Percentiles rank a stretch among this genome's conserved stretches.
phyloP scores from a whole-genome alignment of 352 stramenopile species.

The Saprolegnia parasitica region DNA sequence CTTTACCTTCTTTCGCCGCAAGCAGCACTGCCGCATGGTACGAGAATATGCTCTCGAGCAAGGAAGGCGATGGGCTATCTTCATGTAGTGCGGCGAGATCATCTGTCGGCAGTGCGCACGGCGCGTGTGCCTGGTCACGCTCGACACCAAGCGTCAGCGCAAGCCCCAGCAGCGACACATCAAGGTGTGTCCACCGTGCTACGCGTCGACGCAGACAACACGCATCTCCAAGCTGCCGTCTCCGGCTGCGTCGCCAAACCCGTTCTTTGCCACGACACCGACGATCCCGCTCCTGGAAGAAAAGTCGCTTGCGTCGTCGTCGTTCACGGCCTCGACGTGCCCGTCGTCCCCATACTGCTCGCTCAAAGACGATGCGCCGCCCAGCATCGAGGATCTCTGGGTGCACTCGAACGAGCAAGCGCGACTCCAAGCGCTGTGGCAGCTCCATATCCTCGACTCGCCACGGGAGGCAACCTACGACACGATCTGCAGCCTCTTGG shows the following conservation, averaged over 20 bases:
- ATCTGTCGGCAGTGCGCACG: constrained; percentile 1
- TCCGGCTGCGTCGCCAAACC: neutral
- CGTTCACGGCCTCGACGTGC: neutral
- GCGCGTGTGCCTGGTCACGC: neutral
- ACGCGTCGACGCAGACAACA: neutral
- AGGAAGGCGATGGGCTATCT: neutral
- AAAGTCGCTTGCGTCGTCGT: neutral
- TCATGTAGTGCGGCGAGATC: neutral
- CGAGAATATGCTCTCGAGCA: neutral
- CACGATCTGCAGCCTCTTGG: neutral
- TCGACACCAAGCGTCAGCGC: neutral
- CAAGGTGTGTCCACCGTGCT: constrained; percentile 1
- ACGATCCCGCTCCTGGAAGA: constrained; percentile 3
- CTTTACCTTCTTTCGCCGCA: constrained; percentile 9
- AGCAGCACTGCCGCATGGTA: constrained; percentile 5
- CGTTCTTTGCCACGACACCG: neutral
- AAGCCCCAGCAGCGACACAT: neutral
- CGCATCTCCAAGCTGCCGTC: neutral
- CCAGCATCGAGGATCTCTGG: neutral
- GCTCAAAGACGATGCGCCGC: too few relatives aligned
- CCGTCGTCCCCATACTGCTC: neutral
- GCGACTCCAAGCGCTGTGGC: neutral
- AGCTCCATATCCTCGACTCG: constrained; percentile 12
- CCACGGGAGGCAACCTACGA: constrained; percentile 1
- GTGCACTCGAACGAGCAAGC: constrained; percentile 1